phyloP scores from a whole-genome alignment of 768 basidiomycete species.

The Serendipita sp. region DNA sequence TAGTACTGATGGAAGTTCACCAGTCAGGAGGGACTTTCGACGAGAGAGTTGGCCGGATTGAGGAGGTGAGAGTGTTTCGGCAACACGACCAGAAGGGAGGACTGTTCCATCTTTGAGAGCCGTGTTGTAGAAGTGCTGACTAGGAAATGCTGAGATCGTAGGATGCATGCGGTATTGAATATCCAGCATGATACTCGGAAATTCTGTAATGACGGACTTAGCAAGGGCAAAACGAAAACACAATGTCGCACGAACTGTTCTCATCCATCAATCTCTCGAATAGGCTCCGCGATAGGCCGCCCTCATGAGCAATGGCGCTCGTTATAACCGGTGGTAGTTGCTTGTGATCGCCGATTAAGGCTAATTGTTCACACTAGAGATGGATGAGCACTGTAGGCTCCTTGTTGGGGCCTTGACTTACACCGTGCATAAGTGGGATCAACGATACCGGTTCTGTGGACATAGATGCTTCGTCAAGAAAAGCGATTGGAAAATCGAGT shows the following conservation, averaged over 20 bases:
- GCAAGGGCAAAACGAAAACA: neutral
- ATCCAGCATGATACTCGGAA: conserved; percentile 86
- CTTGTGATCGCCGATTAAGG: conserved; percentile 94
- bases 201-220: conserved; percentile 27
- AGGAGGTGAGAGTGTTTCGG: conserved; percentile 44
- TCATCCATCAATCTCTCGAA: conserved; percentile 84
- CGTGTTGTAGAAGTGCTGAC: conserved; percentile 63
- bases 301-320: conserved; percentile 54
- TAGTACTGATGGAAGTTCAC: conserved; percentile 43
- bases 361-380: conserved; percentile 56
- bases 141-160: conserved; percentile 73
- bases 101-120: conserved; percentile 63
- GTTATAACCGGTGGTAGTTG: conserved; percentile 82
- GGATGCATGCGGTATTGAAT: conserved; percentile 97
- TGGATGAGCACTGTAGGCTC: conserved; percentile 11
- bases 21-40: conserved; percentile 15
- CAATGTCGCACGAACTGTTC: conserved; percentile 36
- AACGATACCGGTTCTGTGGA: conserved; percentile 86
- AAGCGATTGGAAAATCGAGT: conserved; percentile 82
- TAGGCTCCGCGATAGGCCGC: conserved; percentile 63
- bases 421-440: conserved; percentile 88
- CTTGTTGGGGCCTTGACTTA: conserved; percentile 26
- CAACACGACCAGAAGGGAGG: conserved; percentile 31
- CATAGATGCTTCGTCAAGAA: conserved; percentile 93
- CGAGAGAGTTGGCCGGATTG: conserved; percentile 33